These are phyloP conservation scores for Ceratobasidium sp. DNA, from an alignment of 1,284 basidiomycete species.

Conservation along the genomic window DNA sequence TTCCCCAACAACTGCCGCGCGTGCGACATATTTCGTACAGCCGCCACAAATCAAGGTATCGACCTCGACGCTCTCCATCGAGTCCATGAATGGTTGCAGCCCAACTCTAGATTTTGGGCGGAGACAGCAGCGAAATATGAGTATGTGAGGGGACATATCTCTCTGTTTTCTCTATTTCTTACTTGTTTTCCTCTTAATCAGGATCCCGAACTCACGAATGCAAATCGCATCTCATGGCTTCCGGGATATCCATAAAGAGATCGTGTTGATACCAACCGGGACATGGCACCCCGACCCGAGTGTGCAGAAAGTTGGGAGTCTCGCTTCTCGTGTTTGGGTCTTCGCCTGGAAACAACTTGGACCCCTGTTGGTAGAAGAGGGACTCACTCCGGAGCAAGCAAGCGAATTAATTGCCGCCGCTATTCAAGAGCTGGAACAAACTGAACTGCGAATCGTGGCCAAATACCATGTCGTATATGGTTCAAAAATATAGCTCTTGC, in stretches of 20 bases:
- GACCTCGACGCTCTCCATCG: conserved; percentile 13
- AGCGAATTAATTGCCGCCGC: neutral
- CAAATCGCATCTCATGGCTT: neutral
- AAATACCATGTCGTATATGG: conserved; percentile 17
- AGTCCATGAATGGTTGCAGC: conserved; percentile 19
- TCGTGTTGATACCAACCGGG: neutral
- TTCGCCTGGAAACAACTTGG: neutral
- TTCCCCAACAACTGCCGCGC: neutral
- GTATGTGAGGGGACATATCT: too few relatives aligned
- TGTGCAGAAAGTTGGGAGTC: neutral
- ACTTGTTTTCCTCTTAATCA: neutral
- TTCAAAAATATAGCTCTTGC: neutral
- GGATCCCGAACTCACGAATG: neutral
- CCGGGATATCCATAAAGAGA: neutral
- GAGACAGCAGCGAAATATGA: conserved; percentile 5
- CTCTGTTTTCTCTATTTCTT: too few relatives aligned
- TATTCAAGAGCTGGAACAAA: neutral
- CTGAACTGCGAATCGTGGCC: neutral
- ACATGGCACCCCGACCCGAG: conserved; percentile 8
- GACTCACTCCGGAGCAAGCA: conserved; percentile 5
- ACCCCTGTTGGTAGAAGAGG: neutral
- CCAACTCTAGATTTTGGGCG: conserved; percentile 21
- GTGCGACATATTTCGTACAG: neutral
- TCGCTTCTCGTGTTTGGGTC: neutral
- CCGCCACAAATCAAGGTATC: conserved; percentile 11